Evolutionary conservation across 176 grass and related monocot species (phyloP), one percentile per base, ranked within the genome.

Genomic region (Areca catechu): DNA sequence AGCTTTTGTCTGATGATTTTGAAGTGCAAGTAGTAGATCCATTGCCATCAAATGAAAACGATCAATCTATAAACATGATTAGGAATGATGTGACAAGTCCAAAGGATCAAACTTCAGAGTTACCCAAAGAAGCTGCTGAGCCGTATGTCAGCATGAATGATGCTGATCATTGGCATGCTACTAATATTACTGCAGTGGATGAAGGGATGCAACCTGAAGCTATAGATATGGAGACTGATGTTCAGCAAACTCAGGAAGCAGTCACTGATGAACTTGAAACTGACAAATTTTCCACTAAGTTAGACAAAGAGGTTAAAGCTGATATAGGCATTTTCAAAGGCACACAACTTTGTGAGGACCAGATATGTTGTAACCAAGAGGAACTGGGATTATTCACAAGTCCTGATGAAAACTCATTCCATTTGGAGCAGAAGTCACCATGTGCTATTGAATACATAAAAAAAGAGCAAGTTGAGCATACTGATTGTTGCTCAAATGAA

Each of bases 1-100:
- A 87, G 62, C 70, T 82, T 22, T 72, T 79, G 63, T 67, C 91
- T 56, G 70, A 79, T 76, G 77, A 87, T 77, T 84, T 85, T 77
- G 71, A 86, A 58, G 66, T 90, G 15, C 66, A 82, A 62, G 57
- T 62, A 20, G 57, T 65, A 7, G 70, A 84, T 19, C 68, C 81
- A 48, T 5, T 72, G 17, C 58, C 62, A 65, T 72, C 59, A 50
- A 37, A 56, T 74, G 69, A 51, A 12, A 54, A 62, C 15, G 48
- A 67, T 63, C 24, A 66, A 60, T 61, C 49, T 47, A 53, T 55
- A 51, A 56, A 63, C 63, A 78, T 53, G 24, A 63, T 25, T 68
- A 68, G 61, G 19, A 55, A 50, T 74, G 56, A 25, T 51, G 55
- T 67, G 72, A 71, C 59, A 50, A 70, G 16, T 58, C 34, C 70